phyloP scores from a whole-genome alignment of 2,329 filamentous ascomycete genomes.

The Claviceps sp. region DNA sequence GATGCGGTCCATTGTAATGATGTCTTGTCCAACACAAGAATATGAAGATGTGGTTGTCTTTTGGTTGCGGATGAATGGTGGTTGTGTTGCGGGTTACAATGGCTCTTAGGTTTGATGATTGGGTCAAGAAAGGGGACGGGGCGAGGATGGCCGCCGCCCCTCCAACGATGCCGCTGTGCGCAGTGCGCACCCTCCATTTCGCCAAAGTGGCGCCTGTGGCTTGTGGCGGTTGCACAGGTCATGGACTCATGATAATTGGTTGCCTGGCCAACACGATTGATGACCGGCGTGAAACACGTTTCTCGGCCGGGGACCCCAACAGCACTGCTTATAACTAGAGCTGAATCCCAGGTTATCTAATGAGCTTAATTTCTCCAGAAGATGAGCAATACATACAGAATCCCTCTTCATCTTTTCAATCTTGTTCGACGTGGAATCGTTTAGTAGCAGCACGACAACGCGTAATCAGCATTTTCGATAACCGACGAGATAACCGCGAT shows the following conservation, averaged over 20 bases:
- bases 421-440: not conserved
- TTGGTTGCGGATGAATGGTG: constrained; percentile 10
- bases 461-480: not conserved
- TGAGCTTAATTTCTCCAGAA: not conserved
- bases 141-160: constrained; percentile 12
- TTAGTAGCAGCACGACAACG: not conserved
- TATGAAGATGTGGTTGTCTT: not conserved
- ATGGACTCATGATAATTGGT: constrained; percentile 10
- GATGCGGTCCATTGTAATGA: constrained; percentile 65
- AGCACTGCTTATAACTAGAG: constrained; percentile 4
- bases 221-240: constrained; percentile 12
- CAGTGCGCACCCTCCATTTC: not conserved
- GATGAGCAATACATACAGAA: not conserved
- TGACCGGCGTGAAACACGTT: constrained; percentile 4
- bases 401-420: not conserved
- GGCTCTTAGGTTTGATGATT: constrained; percentile 17
- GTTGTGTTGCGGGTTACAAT: constrained; percentile 20
- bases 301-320: constrained; percentile 8
- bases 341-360: not conserved
- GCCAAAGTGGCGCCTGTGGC: constrained; percentile 13
- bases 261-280: constrained; percentile 15
- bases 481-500: constrained; percentile 28
- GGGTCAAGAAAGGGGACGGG: constrained; percentile 20
- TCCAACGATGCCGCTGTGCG: constrained; percentile 15
- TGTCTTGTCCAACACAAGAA: constrained; percentile 9